Evolutionary conservation across 208 protist species (phyloP), one percentile per base, ranked within the genome.

Genomic region (Leptomonas seymouri): DNA sequence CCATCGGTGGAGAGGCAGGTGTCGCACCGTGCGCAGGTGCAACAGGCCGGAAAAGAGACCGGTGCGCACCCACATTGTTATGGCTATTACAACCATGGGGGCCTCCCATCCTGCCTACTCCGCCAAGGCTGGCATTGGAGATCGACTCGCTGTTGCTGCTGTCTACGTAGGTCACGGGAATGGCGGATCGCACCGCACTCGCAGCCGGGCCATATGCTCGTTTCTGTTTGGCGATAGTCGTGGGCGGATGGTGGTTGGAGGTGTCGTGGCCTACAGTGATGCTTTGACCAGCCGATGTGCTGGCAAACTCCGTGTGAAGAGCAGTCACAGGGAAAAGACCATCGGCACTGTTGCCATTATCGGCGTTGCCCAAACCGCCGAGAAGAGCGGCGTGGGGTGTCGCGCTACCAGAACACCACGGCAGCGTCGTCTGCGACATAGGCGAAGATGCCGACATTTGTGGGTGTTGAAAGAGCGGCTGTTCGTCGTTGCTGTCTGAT

Each of bases 401-500:
- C 21, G 62, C 49, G 49, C 56, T 71, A 44, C 53, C 64, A 30
- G 58, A 70, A 44, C 39, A 30, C 42, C 50, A 63, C 45, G 49
- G 34, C 48, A 14, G 53, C 49, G 36, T 45, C 44, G 41, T 16
- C 49, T 50, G 58, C 30, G 55, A 27, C 16, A 25, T 23, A 11
- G 41, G 36, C 53, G 41, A 45, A 6, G 56, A 16, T 23, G 54
- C 18, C 20, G 61, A 41, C 41, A 51, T 42, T 12, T 55, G 42
- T 0, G 64, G 63, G 6, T 59, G 54, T 25, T 70, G 71, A 27
- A 76, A 65, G 31, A 79, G 50, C 48, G 53, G 57, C 46, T 50
- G 54, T 44, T 77, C 49, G 20, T 74, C 74, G 60, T 84, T 68
- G 50, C 74, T 76, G 74, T 73, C 65, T 28, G 71, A 70, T 56